Conservation (phyloP, 768 basidiomycete genomes). For the Glaciozyma antarctica region DNA sequence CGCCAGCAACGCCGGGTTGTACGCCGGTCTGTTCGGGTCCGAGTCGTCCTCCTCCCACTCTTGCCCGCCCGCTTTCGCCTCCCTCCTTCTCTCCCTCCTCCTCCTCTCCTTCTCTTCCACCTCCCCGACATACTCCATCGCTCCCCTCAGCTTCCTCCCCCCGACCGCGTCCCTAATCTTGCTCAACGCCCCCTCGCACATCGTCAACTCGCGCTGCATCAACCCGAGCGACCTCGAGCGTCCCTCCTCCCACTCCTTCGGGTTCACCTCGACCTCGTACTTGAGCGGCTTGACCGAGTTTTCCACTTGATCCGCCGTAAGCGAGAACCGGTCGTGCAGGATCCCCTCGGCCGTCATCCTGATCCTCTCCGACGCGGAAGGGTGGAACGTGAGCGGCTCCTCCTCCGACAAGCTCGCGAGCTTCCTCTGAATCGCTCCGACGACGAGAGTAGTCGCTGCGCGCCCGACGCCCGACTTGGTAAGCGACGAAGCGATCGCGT, state of each 20-base stretch:
- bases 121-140: slow-evolving; percentile 70
- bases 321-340: slow-evolving; percentile 78
- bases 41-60: slow-evolving; percentile 31
- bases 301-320: slow-evolving; percentile 97
- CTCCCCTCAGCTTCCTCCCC: slow-evolving; percentile 64
- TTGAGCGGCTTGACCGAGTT: slow-evolving; percentile 99
- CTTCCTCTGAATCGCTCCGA: slow-evolving; percentile 69
- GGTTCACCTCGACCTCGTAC: slow-evolving; percentile 92
- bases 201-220: slow-evolving; percentile 69
- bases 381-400: slow-evolving; percentile 89
- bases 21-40: slow-evolving; percentile 52
- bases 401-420: slow-evolving; percentile 76
- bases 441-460: slow-evolving; percentile 85
- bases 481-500: slow-evolving; percentile 80
- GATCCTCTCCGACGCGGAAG: slow-evolving; percentile 75
- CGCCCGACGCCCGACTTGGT: slow-evolving; percentile 95
- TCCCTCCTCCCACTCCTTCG: slow-evolving; percentile 82
- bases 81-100: slow-evolving; percentile 30
- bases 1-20: slow-evolving; percentile 78
- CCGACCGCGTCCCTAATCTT: slow-evolving; percentile 84
- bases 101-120: slow-evolving; percentile 58
- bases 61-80: slow-evolving; percentile 27
- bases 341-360: slow-evolving; percentile 88
- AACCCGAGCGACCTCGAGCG: slow-evolving; percentile 62
- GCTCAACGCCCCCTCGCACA: slow-evolving; percentile 77